Percentiles rank a stretch among this genome's conserved stretches.
These are phyloP conservation scores for Aspergillus panamensis DNA, from an alignment of 495 filamentous ascomycete genomes.

Conservation along the genomic window DNA sequence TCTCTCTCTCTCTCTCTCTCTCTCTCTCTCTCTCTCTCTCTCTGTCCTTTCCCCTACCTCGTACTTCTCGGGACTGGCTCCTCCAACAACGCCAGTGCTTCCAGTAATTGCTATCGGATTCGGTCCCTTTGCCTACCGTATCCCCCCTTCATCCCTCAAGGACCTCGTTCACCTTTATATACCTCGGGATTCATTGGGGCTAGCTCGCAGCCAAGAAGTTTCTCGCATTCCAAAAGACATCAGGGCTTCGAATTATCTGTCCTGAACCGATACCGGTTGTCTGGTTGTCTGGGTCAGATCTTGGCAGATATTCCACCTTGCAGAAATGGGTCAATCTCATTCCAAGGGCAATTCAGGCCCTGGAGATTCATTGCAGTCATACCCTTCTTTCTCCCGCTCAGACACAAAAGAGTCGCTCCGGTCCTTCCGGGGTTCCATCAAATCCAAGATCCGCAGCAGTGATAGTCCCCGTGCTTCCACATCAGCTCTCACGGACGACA, in stretches of 20 bases:
- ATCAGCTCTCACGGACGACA: slow-evolving; percentile 64
- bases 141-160: not conserved
- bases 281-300: slow-evolving; percentile 27
- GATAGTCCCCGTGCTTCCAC: slow-evolving; percentile 76
- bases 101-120: slow-evolving; percentile 2
- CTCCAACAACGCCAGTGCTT: not conserved
- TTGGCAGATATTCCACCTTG: slow-evolving; percentile 39
- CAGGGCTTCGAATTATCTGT: slow-evolving; percentile 27
- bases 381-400: slow-evolving; percentile 87
- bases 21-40: slow-evolving; percentile 1
- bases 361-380: slow-evolving; percentile 64
- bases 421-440: slow-evolving; percentile 70
- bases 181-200: slow-evolving; percentile 15
- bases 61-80: slow-evolving; percentile 1
- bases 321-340: slow-evolving; percentile 84
- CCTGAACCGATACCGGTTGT: slow-evolving; percentile 28
- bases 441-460: slow-evolving; percentile 69
- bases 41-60: not conserved
- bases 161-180: slow-evolving; percentile 23
- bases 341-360: slow-evolving; percentile 69
- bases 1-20: not conserved
- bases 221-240: slow-evolving; percentile 35
- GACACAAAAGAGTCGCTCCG: slow-evolving; percentile 93
- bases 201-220: slow-evolving; percentile 31
- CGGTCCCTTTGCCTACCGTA: not conserved